Evolutionary conservation across 495 filamentous ascomycete genomes (phyloP), one percentile per base, ranked within the genome.

Genomic region (Podospora comata): DNA sequence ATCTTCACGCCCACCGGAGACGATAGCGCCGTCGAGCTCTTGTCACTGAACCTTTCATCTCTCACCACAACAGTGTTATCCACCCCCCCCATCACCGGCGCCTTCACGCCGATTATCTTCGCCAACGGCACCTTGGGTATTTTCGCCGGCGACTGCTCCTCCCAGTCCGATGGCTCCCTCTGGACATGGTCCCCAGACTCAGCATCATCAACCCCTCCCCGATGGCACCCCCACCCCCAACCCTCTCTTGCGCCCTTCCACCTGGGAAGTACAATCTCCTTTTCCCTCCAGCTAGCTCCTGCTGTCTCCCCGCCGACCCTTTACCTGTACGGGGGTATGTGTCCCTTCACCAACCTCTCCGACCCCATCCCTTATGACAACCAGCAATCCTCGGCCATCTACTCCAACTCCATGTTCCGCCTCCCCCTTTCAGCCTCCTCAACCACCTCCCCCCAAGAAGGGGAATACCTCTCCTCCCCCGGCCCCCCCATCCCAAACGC

Each of bases 321-420:
- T 44, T 96, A 91, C 73, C 74, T 89, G 62, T 96, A 95, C 80
- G 93, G 92, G 48, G 93, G 93, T 61, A 95, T 96, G 93, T 97
- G 93, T 73, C 91, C 39, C 92, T 0, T 82, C 77, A 27, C 68
- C 78, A 15, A 80, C 79, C 44, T 72, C 79, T 4, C 80, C 81
- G 13, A 18, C 80, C 30, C 72, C 79, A 3, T 80, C 65, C 0
- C 68, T 70, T 4, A 75, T 80, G 6, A 76, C 79, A 19, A 89
- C 89, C 27, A 28, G 85, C 84, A 90, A 54, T 83, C 85, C 16
- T 74, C 83, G 0, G 92, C 91, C 0, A 84, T 85, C 53, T 97
- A 97, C 76, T 92, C 92, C 4, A 92, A 92, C 73, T 78, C 80
- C 11, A 91, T 94, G 90, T 78, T 91, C 60, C 81, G 80, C 34